Conservation (phyloP, 768 basidiomycete species). For the Pholiota conissans region DNA sequence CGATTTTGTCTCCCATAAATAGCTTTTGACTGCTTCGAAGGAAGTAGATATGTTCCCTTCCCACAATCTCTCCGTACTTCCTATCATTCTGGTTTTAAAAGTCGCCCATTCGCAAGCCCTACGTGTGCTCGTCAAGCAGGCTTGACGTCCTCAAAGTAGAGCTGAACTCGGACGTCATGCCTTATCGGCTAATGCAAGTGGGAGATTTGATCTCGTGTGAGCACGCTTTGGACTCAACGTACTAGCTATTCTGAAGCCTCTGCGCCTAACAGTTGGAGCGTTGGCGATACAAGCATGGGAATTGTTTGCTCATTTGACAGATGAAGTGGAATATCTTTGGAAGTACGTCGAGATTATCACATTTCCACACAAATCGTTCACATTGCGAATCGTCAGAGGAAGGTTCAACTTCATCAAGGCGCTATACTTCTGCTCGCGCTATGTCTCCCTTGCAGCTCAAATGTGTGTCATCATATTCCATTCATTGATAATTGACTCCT, state of each 20-base stretch:
- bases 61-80: too few relatives aligned
- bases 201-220: background rate
- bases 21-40: too few relatives aligned
- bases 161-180: background rate
- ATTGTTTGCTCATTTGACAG: background rate
- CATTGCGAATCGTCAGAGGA: background rate
- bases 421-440: constrained; percentile 9
- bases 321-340: background rate
- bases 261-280: background rate
- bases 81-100: too few relatives aligned
- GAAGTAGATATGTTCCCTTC: too few relatives aligned
- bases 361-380: background rate
- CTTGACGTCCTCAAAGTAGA: too few relatives aligned
- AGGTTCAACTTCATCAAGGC: constrained; percentile 5
- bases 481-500: background rate
- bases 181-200: background rate
- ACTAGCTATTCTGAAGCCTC: background rate
- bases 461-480: background rate
- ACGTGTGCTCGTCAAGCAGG: too few relatives aligned
- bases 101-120: too few relatives aligned
- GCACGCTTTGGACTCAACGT: background rate
- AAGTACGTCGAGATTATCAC: background rate
- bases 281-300: background rate
- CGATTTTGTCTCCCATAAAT: too few relatives aligned
- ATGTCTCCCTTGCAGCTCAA: constrained; percentile 6